A percentile compares a stretch with the other conserved stretches of the same genome.
These are phyloP conservation scores for Fusarium temperatum DNA, from an alignment of 2,329 filamentous ascomycete genomes.

Conservation along the genomic window DNA sequence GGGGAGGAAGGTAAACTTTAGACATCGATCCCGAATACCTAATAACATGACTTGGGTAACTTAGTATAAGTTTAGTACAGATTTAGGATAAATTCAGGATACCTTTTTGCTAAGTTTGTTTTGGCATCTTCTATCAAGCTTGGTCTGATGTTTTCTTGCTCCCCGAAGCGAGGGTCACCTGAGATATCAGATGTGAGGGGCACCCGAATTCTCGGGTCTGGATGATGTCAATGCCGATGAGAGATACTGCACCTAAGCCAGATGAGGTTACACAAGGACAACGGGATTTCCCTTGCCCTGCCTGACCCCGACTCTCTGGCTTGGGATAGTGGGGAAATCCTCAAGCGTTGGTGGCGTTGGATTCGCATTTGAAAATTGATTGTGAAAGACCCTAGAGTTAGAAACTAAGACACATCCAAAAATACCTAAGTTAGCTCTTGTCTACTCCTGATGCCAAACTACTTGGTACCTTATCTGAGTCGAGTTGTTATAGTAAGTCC, in stretches of 20 bases:
- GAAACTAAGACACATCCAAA: background rate
- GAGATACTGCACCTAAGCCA: background rate
- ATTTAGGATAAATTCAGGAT: background rate
- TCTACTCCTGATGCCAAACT: background rate
- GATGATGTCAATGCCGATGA: slow-evolving; percentile 9
- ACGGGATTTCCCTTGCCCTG: background rate
- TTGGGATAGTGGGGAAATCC: background rate
- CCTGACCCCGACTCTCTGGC: background rate
- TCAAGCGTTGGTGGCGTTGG: background rate
- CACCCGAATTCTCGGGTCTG: background rate
- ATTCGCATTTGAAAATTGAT: background rate
- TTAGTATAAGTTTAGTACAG: background rate
- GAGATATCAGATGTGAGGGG: background rate
- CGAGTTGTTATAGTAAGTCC: background rate
- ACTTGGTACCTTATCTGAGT: no score
- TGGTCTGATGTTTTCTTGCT: background rate
- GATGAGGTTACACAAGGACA: slow-evolving; percentile 5
- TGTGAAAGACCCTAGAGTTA: background rate
- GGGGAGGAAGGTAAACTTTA: background rate
- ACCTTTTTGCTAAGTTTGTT: background rate
- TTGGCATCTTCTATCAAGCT: background rate
- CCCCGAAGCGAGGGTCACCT: background rate
- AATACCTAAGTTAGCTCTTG: background rate
- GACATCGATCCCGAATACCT: background rate
- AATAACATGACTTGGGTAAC: background rate